Percentiles rank a stretch among this genome's conserved stretches.
Conservation (phyloP, 2,329 filamentous ascomycete genomes). For the Knufia petricola region DNA sequence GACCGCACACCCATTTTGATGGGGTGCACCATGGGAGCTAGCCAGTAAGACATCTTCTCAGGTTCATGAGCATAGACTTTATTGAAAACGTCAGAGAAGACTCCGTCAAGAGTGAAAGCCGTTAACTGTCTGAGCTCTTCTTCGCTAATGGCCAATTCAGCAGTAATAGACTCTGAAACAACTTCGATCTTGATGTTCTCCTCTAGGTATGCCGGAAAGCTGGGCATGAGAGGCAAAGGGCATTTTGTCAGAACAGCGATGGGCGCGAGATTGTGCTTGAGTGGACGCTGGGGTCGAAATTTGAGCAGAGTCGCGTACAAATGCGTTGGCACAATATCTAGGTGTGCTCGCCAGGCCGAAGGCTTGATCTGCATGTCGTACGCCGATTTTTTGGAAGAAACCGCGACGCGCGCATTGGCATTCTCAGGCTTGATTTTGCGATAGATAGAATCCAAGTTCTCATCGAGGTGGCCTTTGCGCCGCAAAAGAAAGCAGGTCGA, state of each 20-base stretch:
- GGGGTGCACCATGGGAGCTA: slow-evolving; percentile 48
- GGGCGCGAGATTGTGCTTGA: slow-evolving; percentile 50
- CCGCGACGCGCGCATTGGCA: slow-evolving; percentile 76
- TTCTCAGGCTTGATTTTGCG: slow-evolving; percentile 63
- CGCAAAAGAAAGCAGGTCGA: slow-evolving; percentile 65
- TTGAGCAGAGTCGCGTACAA: slow-evolving; percentile 56
- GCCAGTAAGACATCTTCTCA: slow-evolving; percentile 68
- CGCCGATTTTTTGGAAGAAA: slow-evolving; percentile 61
- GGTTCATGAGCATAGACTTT: slow-evolving; percentile 63
- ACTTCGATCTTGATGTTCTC: slow-evolving; percentile 52
- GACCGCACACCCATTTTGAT: not conserved
- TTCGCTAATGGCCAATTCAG: slow-evolving; percentile 36
- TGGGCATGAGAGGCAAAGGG: slow-evolving; percentile 53
- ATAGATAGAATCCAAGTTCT: slow-evolving; percentile 63
- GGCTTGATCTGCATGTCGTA: slow-evolving; percentile 79
- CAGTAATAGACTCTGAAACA: slow-evolving; percentile 37
- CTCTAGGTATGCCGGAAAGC: slow-evolving; percentile 64
- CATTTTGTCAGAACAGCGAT: slow-evolving; percentile 63
- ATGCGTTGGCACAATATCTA: slow-evolving; percentile 37
- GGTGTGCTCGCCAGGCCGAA: slow-evolving; percentile 52
- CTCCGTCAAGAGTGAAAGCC: slow-evolving; percentile 56
- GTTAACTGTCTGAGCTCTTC: slow-evolving; percentile 49
- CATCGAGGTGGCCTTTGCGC: slow-evolving; percentile 58
- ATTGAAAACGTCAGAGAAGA: slow-evolving; percentile 81
- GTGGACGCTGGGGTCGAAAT: slow-evolving; percentile 45